Base-by-base conservation (phyloP, 345 rosid genomes). In the Acer saccharum region DNA sequence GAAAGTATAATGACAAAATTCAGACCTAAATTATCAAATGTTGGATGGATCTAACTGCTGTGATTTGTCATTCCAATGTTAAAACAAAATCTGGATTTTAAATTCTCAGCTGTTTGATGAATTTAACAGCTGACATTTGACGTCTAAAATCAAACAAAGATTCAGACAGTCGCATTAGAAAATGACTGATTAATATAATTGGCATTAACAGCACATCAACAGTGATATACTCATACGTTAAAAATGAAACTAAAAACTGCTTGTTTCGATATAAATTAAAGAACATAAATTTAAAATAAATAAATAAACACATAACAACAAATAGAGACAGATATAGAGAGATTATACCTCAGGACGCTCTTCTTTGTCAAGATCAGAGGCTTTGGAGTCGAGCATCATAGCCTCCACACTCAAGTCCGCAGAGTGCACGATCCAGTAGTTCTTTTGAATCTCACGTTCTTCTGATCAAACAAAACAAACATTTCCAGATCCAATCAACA, bases 301-400 rank as follows among this genome's bases (percentile, higher is more conserved):
- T 2, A 3, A 4, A 32, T 32, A 52, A 11, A 6, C 41, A 11
- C 67, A 65, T 5, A 20, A 3, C 11, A 50, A 48, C 16, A 48
- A 50, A 25, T 25, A 25, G 27, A 25, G 32, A 48, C 18, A 14
- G 17, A 46, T 21, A 23, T 23, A n/a, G 20, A 7, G 44, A 18
- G 20, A 32, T 14, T 71, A 43, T 12, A 95, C 99, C 88, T 96
- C 99, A 63, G 98, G 97, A 1, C 97, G 94, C 79, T 94, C 99
- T 84, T 96, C 98, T 75, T 88, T 96, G 90, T 96, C 98, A 71
- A 96, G 97, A 87, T 94, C 97, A 69, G 92, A 78, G 55, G 98
- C 99, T 71, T 83, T 81, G 63, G 99, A 94, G 79, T 94, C 99
- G 8, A 96, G 98, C 97, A 96, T 96, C 99, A 96, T 96, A 48